Base-by-base conservation (phyloP, 306 rosid genomes). In the Sindora glabra region DNA sequence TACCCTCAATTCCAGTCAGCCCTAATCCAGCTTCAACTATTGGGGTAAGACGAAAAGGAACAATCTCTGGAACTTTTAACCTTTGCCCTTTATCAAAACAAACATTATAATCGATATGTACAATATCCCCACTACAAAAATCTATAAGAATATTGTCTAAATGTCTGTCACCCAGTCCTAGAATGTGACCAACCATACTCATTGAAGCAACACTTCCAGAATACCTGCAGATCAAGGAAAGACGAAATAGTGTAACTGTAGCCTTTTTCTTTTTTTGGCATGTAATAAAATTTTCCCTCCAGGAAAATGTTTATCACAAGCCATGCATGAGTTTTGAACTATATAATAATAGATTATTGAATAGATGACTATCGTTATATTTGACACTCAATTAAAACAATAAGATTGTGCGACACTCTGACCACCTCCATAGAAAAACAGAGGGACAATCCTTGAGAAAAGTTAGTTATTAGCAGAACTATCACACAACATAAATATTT, bases 101-200 rank as follows among this genome's bases (percentile, higher is more conserved):
- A 67, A 90, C 97, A 79, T 90, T 90, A 62, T 90, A 90, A 77
- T 90, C 97, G 51, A 90, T 90, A 45, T 87, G 96, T 42, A 90
- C 94, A 68, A 90, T 72, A 67, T 88, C 94, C 59, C 97, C 97
- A 64, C 77, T 83, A 64, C 86, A 81, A 65, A 87, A 90, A 81
- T 90, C 97, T 71, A 90, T 82, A 65, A 90, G 87, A 74, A 90
- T 85, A 73, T 87, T 87, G 71, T 90, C 97, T 54, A 90, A 73
- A 80, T 90, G 97, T 41, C 97, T 81, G 77, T 90, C 97, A 33
- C 97, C 97, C 42, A 90, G 76, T 71, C 97, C 97, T 64, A 90
- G 73, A 81, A 90, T 80, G 72, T 87, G 96, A 50, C 97, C 96
- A 78, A 90, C 96, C 89, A 90, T 83, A 73, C 96, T 87, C 97